Base-by-base conservation (phyloP, 352 stramenopile species). In the Globisporangium okanoganense region DNA sequence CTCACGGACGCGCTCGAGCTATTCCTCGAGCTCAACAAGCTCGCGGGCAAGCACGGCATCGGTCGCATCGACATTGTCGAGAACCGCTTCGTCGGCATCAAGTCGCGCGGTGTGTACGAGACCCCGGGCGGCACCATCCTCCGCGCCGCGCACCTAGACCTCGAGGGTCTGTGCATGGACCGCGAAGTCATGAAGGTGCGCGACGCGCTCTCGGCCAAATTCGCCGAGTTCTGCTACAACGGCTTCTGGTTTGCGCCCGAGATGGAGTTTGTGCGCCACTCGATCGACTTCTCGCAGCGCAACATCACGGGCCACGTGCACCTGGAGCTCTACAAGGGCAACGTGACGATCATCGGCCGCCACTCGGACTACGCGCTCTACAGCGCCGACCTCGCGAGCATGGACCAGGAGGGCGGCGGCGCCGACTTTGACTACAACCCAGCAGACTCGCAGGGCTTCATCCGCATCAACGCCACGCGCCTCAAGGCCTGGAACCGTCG, bases 71-170 rank as follows among this genome's bases (percentile, higher is more conserved):
- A 99, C 75, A 99, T 99, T 76, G 97, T 99, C 50, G 97, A 99
- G 83, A 99, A 99, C 82, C 94, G 97, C 27, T 99, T 99, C 71
- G 97, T 99, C 43, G 97, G 97, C 61, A 99, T 99, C 81, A 99
- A 99, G 92, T 98, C 92, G 64, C 95, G 97, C 55, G 97, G 97
- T 60, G 92, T 98, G 56, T 99, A 99, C 86, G 97, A 99, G 77
- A 99, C 97, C 25, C 97, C 97, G 13, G 97, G 92, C 33, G 97
- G 97, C 47, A 99, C 96, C 56, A 90, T 97, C 45, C 79, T 97
- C 22, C 75, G 88, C 36, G 73, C 77, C 14, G 93, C 92, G 0
- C 90, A 98, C 80, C 76, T 93, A 27, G 84, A 93, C 65, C 75
- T 99, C 7, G 96, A 99, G 70, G 95, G 95, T n/a, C 82, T 99